Evolutionary conservation across 768 basidiomycete species (phyloP).

Genomic region (Punctularia strigosozonata): DNA sequence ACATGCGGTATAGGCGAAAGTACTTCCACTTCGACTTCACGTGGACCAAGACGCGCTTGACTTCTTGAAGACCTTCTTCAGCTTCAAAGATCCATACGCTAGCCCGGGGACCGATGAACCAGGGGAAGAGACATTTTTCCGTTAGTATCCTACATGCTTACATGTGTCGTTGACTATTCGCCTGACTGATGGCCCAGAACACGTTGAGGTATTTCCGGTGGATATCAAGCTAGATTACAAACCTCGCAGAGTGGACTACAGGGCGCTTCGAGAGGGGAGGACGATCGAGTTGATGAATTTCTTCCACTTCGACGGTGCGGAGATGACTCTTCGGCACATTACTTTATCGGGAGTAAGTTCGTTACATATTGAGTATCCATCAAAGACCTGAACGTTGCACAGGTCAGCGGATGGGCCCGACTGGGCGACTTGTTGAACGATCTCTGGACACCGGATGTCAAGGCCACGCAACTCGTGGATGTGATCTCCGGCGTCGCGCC

Average conservation of each 20-base stretch:
- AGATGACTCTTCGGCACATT: slow-evolving; percentile 94
- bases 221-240: slow-evolving; percentile 97
- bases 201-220: slow-evolving; percentile 90
- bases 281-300: slow-evolving; percentile 99
- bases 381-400: slow-evolving; percentile 4
- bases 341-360: slow-evolving; percentile 77
- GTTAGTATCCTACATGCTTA: slow-evolving; percentile 28
- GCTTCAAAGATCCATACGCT: slow-evolving; percentile 60
- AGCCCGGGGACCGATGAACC: slow-evolving; percentile 23
- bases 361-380: background rate
- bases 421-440: slow-evolving; percentile 91
- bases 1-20: slow-evolving; percentile 52
- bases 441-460: slow-evolving; percentile 98
- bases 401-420: slow-evolving; percentile 91
- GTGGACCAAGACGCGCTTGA: slow-evolving; percentile 98
- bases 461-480: slow-evolving; percentile 94
- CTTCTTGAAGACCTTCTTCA: slow-evolving; percentile 94
- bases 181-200: slow-evolving; percentile 37
- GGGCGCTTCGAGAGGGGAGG: slow-evolving; percentile 78
- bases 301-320: slow-evolving; percentile 98
- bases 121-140: slow-evolving; percentile 55
- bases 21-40: slow-evolving; percentile 82
- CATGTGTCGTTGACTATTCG: slow-evolving; percentile 1
- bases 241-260: slow-evolving; percentile 91
- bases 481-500: slow-evolving; percentile 95